phyloP scores from a whole-genome alignment of 192 early-diverging fungal genomes.

The Linnemannia exigua region DNA sequence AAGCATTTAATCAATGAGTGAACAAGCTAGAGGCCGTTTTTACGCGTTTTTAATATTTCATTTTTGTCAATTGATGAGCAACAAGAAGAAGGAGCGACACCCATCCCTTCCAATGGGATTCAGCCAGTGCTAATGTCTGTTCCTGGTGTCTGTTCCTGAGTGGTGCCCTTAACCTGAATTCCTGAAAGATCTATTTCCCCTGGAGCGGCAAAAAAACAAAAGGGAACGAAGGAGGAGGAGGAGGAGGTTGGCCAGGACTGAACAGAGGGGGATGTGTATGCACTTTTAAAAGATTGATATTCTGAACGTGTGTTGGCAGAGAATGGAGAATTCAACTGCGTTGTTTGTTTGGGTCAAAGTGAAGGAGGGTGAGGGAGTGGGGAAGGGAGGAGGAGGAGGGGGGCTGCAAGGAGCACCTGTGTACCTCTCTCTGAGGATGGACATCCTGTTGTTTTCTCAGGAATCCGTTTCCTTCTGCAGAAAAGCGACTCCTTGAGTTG shows the following conservation, averaged over 20 bases:
- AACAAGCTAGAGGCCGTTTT: neutral
- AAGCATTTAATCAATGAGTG: too few relatives aligned
- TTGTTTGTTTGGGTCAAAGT: too few relatives aligned
- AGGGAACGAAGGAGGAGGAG: neutral
- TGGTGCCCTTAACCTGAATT: neutral
- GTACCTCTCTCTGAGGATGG: too few relatives aligned
- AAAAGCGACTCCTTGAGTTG: too few relatives aligned
- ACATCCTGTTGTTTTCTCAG: neutral
- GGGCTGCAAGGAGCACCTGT: too few relatives aligned
- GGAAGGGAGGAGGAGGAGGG: too few relatives aligned
- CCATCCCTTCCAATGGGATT: neutral
- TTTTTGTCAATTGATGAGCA: neutral
- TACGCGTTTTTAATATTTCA: neutral
- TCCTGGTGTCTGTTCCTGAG: neutral
- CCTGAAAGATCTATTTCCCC: too few relatives aligned
- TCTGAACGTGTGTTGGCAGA: neutral
- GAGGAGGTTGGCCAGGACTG: too few relatives aligned
- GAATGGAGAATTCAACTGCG: too few relatives aligned
- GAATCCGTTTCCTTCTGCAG: too few relatives aligned
- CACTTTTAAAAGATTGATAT: neutral
- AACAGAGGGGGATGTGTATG: too few relatives aligned
- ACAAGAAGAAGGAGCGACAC: neutral
- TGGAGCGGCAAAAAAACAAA: neutral
- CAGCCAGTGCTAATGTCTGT: neutral
- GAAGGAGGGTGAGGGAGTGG: neutral